Conservation (phyloP, 2,329 filamentous ascomycete genomes). For the Pleurostoma richardsiae region DNA sequence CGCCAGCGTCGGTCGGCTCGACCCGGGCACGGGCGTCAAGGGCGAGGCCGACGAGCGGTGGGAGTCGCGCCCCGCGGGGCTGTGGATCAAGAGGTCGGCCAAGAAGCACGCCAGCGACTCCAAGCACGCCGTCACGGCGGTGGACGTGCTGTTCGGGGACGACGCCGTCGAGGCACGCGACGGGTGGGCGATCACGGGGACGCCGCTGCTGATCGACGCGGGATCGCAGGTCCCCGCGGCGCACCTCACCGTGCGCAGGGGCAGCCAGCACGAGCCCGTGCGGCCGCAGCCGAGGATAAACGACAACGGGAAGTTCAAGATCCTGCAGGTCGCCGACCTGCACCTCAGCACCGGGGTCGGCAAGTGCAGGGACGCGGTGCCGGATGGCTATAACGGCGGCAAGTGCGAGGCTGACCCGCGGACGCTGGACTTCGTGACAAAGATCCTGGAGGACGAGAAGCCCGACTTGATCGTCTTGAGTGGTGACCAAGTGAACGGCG, state of each 20-base stretch:
- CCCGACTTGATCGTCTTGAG: slow-evolving; percentile 88
- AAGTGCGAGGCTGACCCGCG: slow-evolving; percentile 88
- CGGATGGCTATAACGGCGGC: slow-evolving; percentile 64
- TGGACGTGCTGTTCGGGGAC: slow-evolving; percentile 84
- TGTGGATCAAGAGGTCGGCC: slow-evolving; percentile 76
- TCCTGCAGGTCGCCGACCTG: slow-evolving; percentile 91
- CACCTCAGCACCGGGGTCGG: slow-evolving; percentile 90
- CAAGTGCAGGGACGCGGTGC: slow-evolving; percentile 78
- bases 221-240: slow-evolving; percentile 59
- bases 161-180: slow-evolving; percentile 86
- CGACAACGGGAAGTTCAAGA: slow-evolving; percentile 93
- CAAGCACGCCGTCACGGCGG: slow-evolving; percentile 67
- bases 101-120: slow-evolving; percentile 72
- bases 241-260: slow-evolving; percentile 73
- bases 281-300: slow-evolving; percentile 73
- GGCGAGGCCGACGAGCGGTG: slow-evolving; percentile 59
- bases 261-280: slow-evolving; percentile 56
- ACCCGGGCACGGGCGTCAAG: slow-evolving; percentile 56
- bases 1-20: slow-evolving; percentile 66
- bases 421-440: slow-evolving; percentile 83
- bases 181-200: slow-evolving; percentile 77
- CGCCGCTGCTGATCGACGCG: slow-evolving; percentile 65
- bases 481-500: slow-evolving; percentile 94
- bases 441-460: slow-evolving; percentile 84
- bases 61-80: slow-evolving; percentile 70